phyloP scores from a whole-genome alignment of 352 stramenopile genomes.

The Globisporangium alternatum region DNA sequence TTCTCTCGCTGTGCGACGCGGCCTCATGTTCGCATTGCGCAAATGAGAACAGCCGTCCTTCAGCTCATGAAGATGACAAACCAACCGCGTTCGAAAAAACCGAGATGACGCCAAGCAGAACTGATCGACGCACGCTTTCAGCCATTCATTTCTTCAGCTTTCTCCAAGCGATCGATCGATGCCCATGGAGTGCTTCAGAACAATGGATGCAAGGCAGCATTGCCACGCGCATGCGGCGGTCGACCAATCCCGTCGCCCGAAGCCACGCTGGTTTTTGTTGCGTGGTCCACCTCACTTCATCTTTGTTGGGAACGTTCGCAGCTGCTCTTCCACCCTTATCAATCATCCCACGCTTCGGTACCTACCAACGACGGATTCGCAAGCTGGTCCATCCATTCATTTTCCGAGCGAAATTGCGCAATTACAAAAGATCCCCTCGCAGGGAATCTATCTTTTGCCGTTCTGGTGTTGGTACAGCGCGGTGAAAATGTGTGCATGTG shows the following conservation, averaged over 20 bases:
- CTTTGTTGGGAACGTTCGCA: conserved; percentile 10
- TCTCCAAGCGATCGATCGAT: conserved; percentile 4
- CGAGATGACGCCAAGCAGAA: neutral
- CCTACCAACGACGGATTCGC: neutral
- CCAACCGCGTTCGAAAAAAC: conserved; percentile 6
- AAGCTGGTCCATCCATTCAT: conserved; percentile 1
- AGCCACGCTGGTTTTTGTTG: neutral
- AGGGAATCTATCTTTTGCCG: neutral
- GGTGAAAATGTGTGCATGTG: neutral
- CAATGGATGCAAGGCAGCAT: neutral
- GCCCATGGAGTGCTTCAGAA: neutral
- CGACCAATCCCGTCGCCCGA: conserved; percentile 4
- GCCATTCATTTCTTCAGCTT: conserved; percentile 7
- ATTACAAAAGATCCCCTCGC: neutral
- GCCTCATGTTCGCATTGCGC: too few relatives aligned
- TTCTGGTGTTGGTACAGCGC: neutral
- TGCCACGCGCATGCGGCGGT: conserved; percentile 3
- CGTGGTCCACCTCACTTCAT: conserved; percentile 7
- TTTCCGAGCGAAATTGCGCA: neutral
- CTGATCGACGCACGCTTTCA: neutral
- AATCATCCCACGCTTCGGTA: conserved; percentile 11
- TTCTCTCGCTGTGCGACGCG: too few relatives aligned
- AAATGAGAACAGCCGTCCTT: too few relatives aligned
- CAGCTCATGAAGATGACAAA: neutral
- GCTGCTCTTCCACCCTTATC: conserved; percentile 11